Evolutionary conservation across 805 yeast species (phyloP).

Genomic region (Cyberlindnera nakhonratchasimensis): DNA sequence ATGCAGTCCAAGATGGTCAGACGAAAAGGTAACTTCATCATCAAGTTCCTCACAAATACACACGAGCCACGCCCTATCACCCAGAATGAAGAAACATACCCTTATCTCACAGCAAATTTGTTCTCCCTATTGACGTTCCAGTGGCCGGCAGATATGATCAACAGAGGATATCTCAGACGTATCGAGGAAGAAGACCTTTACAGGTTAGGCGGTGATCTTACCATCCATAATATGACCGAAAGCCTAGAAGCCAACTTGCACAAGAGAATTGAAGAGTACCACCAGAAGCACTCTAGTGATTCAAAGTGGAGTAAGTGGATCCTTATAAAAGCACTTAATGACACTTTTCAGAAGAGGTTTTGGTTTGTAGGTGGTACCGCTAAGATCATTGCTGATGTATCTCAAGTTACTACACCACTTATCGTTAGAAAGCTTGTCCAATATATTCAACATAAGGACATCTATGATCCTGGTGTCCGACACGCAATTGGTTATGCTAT

Average conservation of each 20-base stretch:
- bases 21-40: slow-evolving; percentile 18
- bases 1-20: slow-evolving; percentile 16
- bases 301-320: slow-evolving; percentile 23
- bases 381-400: slow-evolving; percentile 31
- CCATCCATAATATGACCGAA: slow-evolving; percentile 34
- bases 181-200: slow-evolving; percentile 56
- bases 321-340: slow-evolving; percentile 33
- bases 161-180: slow-evolving; percentile 58
- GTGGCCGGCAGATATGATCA: slow-evolving; percentile 26
- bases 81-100: slow-evolving; percentile 17
- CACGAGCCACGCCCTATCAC: slow-evolving; percentile 22
- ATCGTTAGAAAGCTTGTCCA: slow-evolving; percentile 60
- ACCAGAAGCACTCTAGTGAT: slow-evolving; percentile 25
- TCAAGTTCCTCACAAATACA: slow-evolving; percentile 18
- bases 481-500: slow-evolving; percentile 75
- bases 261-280: slow-evolving; percentile 26
- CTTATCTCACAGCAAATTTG: slow-evolving; percentile 20
- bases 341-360: slow-evolving; percentile 32
- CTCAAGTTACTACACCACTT: slow-evolving; percentile 58
- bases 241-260: slow-evolving; percentile 32
- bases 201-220: slow-evolving; percentile 35
- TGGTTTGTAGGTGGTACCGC: slow-evolving; percentile 32
- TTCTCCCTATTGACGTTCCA: slow-evolving; percentile 19
- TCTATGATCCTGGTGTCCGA: slow-evolving; percentile 41
- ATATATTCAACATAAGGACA: slow-evolving; percentile 51